Conservation (phyloP, 192 early-diverging fungal species). For the Podila verticillata region DNA sequence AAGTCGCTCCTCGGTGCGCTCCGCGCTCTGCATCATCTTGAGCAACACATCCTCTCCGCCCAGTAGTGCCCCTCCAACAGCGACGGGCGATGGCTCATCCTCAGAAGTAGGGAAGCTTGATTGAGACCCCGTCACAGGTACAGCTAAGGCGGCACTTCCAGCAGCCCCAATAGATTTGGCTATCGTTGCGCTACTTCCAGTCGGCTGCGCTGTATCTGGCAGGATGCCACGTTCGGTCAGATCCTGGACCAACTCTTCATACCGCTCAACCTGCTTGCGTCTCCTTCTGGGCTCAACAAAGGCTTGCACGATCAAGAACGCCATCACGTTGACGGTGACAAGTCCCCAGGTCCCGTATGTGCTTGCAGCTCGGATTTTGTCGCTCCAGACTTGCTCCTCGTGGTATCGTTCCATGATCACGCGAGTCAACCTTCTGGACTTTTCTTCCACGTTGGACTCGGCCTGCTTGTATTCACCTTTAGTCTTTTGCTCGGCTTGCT, state of each 20-base stretch:
- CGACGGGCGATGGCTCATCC: background rate
- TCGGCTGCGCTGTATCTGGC: conserved; percentile 2
- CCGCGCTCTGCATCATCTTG: conserved; percentile 34
- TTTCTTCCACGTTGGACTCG: conserved; percentile 71
- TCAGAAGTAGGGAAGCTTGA: background rate
- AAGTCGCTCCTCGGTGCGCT: conserved; percentile 39
- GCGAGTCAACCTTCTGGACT: conserved; percentile 68
- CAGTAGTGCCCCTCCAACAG: conserved; percentile 32
- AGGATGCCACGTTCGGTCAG: conserved; percentile 39
- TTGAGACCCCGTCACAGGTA: background rate
- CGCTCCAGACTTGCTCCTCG: conserved; percentile 88
- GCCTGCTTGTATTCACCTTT: conserved; percentile 59
- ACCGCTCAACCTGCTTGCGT: conserved; percentile 69
- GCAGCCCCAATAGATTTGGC: background rate
- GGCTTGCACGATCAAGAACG: conserved; percentile 75
- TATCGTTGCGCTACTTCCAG: background rate
- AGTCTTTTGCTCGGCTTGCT: conserved; percentile 56
- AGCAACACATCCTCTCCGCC: conserved; percentile 39
- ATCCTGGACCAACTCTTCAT: conserved; percentile 64
- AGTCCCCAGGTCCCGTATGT: conserved; percentile 82
- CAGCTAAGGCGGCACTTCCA: background rate
- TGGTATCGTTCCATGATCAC: conserved; percentile 84
- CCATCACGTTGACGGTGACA: conserved; percentile 66
- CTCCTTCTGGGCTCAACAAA: conserved; percentile 80
- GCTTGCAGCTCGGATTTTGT: conserved; percentile 81